Conservation (phyloP, 2,329 filamentous ascomycete genomes). For the Penicillium sp. region DNA sequence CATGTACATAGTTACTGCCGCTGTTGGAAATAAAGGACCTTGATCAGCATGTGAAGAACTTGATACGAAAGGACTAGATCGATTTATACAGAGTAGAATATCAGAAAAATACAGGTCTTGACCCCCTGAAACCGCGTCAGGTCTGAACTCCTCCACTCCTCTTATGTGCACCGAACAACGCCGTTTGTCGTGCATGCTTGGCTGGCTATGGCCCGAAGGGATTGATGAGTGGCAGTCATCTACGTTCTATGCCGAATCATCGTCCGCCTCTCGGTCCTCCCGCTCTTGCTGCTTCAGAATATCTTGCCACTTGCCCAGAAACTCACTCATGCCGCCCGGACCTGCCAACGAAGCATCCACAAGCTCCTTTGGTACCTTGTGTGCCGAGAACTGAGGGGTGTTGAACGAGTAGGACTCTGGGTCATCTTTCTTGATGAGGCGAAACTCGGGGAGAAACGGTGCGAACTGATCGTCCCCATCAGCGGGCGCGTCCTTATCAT, state of each 20-base stretch:
- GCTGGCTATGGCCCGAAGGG: too few species aligned
- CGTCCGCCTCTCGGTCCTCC: slow-evolving; percentile 32
- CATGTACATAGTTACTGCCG: too few species aligned
- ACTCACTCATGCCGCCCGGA: slow-evolving; percentile 72
- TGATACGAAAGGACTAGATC: too few species aligned
- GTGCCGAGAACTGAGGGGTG: slow-evolving; percentile 83
- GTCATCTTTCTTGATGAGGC: slow-evolving; percentile 76
- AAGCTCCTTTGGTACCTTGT: slow-evolving; percentile 91
- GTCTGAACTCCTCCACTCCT: too few species aligned
- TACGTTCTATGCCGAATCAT: slow-evolving; percentile 23
- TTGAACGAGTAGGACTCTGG: slow-evolving; percentile 83
- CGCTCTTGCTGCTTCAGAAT: slow-evolving; percentile 42
- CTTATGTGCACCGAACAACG: too few species aligned
- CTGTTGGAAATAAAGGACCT: too few species aligned
- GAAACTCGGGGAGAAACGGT: slow-evolving; percentile 65
- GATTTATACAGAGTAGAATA: too few species aligned
- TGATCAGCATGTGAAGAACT: too few species aligned
- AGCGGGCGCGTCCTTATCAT: slow-evolving; percentile 40
- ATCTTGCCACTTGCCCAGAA: slow-evolving; percentile 68
- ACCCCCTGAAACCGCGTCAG: too few species aligned
- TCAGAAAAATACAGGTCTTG: too few species aligned
- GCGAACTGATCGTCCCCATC: slow-evolving; percentile 48
- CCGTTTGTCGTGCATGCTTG: too few species aligned
- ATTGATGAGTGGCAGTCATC: too few species aligned
- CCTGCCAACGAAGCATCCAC: slow-evolving; percentile 63